Base-by-base conservation (phyloP, 2,329 filamentous ascomycete species). In the Calonectria hongkongensis region DNA sequence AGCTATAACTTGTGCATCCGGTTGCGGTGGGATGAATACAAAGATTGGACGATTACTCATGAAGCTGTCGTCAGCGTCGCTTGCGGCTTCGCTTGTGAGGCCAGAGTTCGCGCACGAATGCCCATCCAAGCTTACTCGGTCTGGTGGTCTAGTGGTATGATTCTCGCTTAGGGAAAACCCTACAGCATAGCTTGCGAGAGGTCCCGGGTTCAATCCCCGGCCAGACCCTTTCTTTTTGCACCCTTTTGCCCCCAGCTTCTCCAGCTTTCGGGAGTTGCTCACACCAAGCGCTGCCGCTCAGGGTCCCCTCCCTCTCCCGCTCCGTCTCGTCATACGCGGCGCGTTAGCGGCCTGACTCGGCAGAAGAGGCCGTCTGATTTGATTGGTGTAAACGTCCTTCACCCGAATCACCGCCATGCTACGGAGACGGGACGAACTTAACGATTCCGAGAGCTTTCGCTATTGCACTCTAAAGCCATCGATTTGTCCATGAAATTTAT, bases 61-160 rank as follows among this genome's bases (percentile, higher is more conserved):
- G 8, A 47, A 47, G 43, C 45, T n/a, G 25, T 48, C 45, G 45
- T 48, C 10, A 16, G 45, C 10, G 12, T n/a, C n/a, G 4, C 45
- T 25, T 12, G 45, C 6, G 25, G n/a, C 45, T 48, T 21, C 16
- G n/a, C 45, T 48, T 21, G n/a, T 25, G n/a, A 21, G 9, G 9
- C 45, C 21, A 36, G 33, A 36, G 33, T 36, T 48, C 45, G n/a
- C n/a, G 1, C 9, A 9, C 7, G 33, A 48, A 21, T 21, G 54
- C 7, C 39, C 21, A 60, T 60, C 13, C 6, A 15, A 60, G 36
- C 54, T 41, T 39, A 25, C 4, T 15, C n/a, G 86, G 85, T 86
- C 85, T 85, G 85, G 83, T 91, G 88, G 89, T 90, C 89, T 91
- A 91, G 90, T 89, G 90, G 90, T 92, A 92, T 92, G 89, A 92